These are phyloP conservation scores for Boechera stricta DNA, from an alignment of 345 rosid genomes.

Conservation along the genomic window DNA sequence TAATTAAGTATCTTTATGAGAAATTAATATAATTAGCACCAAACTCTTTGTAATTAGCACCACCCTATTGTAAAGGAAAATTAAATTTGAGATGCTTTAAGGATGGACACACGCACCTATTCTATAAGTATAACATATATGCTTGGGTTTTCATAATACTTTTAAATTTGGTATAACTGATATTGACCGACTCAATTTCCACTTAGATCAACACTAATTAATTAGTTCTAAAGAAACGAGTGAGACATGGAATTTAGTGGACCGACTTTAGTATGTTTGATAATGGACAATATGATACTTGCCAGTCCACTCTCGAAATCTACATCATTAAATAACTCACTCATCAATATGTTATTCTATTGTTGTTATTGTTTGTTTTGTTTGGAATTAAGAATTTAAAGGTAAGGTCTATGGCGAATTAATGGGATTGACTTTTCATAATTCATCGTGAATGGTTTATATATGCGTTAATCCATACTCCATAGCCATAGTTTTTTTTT, in stretches of 20 bases:
- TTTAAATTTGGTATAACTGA: neutral
- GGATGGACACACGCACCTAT: conserved; percentile 4
- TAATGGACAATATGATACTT: neutral
- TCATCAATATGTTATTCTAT: neutral
- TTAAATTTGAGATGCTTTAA: neutral
- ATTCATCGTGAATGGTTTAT: neutral
- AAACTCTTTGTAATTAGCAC: neutral
- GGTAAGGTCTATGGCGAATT: neutral
- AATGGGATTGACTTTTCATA: neutral
- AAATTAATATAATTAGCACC: neutral
- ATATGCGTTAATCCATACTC: neutral
- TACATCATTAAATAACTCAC: neutral
- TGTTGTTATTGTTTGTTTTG: neutral
- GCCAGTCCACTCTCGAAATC: conserved; percentile 5
- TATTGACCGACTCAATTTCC: neutral
- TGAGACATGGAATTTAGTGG: neutral
- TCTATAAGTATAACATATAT: neutral
- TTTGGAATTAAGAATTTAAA: neutral
- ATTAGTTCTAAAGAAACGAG: neutral
- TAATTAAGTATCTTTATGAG: neutral
- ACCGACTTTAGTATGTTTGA: neutral
- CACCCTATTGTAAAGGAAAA: neutral
- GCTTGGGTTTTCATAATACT: neutral
- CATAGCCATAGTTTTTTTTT: too few relatives aligned
- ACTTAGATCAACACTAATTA: neutral